Conservation (phyloP, 768 basidiomycete species). For the Russula lepida region DNA sequence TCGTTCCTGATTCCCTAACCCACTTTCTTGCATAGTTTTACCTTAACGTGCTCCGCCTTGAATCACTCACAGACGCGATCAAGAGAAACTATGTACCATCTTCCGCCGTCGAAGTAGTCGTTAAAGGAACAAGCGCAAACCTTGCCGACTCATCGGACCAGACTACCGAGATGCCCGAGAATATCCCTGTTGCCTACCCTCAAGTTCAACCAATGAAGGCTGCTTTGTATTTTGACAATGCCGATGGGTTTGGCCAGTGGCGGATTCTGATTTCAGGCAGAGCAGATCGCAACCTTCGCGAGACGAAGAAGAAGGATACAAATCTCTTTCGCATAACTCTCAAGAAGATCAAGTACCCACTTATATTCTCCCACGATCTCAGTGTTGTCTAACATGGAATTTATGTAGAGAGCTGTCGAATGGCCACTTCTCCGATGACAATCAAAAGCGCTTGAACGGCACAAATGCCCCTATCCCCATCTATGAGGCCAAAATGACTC, state of each 20-base stretch:
- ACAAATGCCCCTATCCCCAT: conserved; percentile 42
- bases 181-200: conserved; percentile 32
- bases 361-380: background rate
- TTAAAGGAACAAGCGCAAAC: background rate
- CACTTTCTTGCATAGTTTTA: background rate
- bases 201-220: conserved; percentile 51
- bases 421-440: conserved; percentile 60
- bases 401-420: conserved; percentile 52
- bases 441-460: conserved; percentile 52
- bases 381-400: background rate
- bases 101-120: background rate
- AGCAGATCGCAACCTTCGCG: conserved; percentile 43
- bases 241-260: conserved; percentile 59
- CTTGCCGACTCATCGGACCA: background rate
- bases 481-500: conserved; percentile 59
- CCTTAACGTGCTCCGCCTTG: conserved; percentile 2
- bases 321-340: conserved; percentile 45
- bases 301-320: conserved; percentile 36
- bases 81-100: conserved; percentile 9
- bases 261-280: conserved; percentile 45
- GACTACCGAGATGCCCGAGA: background rate
- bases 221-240: conserved; percentile 50
- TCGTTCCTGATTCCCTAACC: background rate
- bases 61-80: background rate
- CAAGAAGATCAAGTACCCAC: conserved; percentile 56